Evolutionary conservation across 1,139 yeast genomes (phyloP).

Genomic region (Hansenula lynferdii): DNA sequence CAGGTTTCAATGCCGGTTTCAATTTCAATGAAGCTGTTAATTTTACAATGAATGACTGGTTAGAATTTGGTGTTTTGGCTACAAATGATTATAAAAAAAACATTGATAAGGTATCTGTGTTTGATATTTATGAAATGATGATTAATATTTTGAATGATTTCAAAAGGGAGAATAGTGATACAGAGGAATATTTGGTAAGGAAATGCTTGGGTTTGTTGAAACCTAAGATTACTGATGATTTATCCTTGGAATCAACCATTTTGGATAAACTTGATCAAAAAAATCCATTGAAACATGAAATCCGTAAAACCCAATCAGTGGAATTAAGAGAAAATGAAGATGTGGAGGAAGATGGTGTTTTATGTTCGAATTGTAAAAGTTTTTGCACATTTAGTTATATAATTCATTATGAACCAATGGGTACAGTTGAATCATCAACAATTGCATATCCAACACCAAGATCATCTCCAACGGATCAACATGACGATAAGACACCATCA

Average conservation of each 20-base stretch:
- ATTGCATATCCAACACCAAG: constrained; percentile 15
- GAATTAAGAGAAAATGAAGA: constrained; percentile 10
- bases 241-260: constrained; percentile 10
- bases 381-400: constrained; percentile 30
- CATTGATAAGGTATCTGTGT: constrained; percentile 28
- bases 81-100: constrained; percentile 45
- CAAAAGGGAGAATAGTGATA: neutral
- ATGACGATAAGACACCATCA: constrained; percentile 1
- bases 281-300: constrained; percentile 8
- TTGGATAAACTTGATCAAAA: constrained; percentile 6
- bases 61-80: constrained; percentile 57
- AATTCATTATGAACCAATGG: constrained; percentile 10
- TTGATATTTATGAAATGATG: constrained; percentile 32
- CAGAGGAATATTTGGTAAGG: constrained; percentile 7
- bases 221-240: constrained; percentile 14
- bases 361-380: constrained; percentile 29
- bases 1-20: constrained; percentile 76
- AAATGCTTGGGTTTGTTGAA: constrained; percentile 13
- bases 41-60: constrained; percentile 68
- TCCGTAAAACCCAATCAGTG: neutral
- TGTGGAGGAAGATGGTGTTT: constrained; percentile 23
- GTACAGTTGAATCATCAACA: constrained; percentile 15
- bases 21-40: constrained; percentile 81
- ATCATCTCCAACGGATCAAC: neutral
- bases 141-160: constrained; percentile 16